A percentile compares a stretch with the other conserved stretches of the same genome.
These are phyloP conservation scores for Candida multigemmis DNA, from an alignment of 805 yeast species.

Conservation along the genomic window DNA sequence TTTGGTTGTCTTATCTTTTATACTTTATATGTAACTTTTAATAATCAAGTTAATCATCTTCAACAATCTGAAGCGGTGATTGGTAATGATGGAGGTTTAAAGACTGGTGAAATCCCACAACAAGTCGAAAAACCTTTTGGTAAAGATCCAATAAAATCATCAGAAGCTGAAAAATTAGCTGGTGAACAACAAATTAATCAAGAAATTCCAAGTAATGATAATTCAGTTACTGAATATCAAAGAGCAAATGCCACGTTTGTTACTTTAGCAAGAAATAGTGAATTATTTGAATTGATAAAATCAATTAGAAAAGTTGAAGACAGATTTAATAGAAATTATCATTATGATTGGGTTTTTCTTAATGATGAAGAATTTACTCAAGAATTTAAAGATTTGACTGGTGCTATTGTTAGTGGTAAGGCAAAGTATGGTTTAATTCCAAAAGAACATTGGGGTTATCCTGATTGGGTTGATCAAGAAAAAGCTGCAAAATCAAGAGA, in stretches of 20 bases:
- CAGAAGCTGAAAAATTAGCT: conserved; percentile 1
- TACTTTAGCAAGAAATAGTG: conserved; percentile 62
- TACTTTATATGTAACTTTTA: no score
- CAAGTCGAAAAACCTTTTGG: no score
- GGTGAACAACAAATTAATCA: conserved; percentile 15
- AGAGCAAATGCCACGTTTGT: conserved; percentile 59
- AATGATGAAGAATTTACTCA: conserved; percentile 59
- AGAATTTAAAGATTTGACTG: conserved; percentile 43
- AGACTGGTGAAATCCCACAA: no score
- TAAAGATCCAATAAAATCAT: no score
- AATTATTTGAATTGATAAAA: conserved; percentile 46
- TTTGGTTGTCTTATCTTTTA: no score
- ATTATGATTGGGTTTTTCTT: conserved; percentile 74
- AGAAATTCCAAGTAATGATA: no score
- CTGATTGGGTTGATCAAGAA: conserved; percentile 46
- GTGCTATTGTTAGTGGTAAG: conserved; percentile 44
- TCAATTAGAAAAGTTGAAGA: conserved; percentile 58
- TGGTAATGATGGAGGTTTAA: no score
- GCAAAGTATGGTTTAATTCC: conserved; percentile 59
- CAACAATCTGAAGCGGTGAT: no score
- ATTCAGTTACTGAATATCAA: conserved; percentile 4
- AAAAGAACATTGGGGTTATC: conserved; percentile 60
- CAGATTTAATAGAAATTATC: conserved; percentile 51
- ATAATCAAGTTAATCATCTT: no score
- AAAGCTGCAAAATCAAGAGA: conserved; percentile 29